Base-by-base conservation (phyloP, 2,329 filamentous ascomycete species). In the Sclerotinia trifoliorum region DNA sequence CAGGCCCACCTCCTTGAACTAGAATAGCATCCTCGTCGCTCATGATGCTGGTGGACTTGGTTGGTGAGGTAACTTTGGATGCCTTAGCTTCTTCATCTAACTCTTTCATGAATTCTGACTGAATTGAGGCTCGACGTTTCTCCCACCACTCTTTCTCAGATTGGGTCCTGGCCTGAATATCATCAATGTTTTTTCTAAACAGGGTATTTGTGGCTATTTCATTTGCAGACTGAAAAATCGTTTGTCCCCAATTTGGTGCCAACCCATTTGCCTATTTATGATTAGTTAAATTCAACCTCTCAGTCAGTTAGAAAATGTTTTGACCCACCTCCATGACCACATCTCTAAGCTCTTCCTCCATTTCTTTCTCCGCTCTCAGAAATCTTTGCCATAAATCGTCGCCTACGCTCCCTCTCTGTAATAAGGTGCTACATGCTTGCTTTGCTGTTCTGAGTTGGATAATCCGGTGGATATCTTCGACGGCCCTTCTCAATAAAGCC, bases 301-400 rank as follows among this genome's bases (percentile, higher is more conserved):
- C 49, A 17, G 13, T 29, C 49, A 17, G 13, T n/a, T 26, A n/a
- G n/a, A 19, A 8, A 48, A 54, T 29, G 17, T 29, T 29, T 32
- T 13, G 1, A 71, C 84, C 71, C 79, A 96, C 93, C 88, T 98
- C 94, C 75, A 89, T 87, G 46, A 98, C 93, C 32, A 98, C 94
- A 80, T 99, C 95, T 75, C 92, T 88, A 70, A 99, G 84, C 81
- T 99, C 95, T 73, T 93, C 92, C 81, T 99, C 94, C 84, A 98
- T 96, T 81, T 99, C 95, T 82, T 96, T 94, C 85, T 99, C 95
- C 0, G 94, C 95, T 63, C 93, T 86, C 80, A 89, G 81, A 80
- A 98, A 97, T 51, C 94, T 86, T 82, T 97, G 92, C 91, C 93
- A 97, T 74, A 99, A 81, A 79, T 99, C 95, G 78, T 99, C 95